A percentile compares a stretch with the other conserved stretches of the same genome.
phyloP scores from a whole-genome alignment of 768 basidiomycete species.

The Mycena sanguinolenta region DNA sequence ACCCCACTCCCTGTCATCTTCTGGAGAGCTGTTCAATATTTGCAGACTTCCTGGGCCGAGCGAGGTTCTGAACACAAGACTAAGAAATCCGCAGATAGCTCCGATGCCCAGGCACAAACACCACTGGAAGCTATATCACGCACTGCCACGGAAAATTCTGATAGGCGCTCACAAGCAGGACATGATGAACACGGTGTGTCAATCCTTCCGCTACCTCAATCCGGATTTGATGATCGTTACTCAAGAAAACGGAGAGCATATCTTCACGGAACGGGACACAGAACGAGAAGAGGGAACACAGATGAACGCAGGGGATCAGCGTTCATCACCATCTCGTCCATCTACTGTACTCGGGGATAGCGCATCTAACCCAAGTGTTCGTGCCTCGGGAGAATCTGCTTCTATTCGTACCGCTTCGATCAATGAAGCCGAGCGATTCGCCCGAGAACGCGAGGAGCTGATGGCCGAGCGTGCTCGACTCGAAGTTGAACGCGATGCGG shows the following conservation, averaged over 20 bases:
- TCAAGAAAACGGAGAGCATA: conserved; percentile 73
- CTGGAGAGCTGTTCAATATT: too few relatives aligned
- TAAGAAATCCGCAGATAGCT: too few relatives aligned
- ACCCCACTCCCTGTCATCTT: too few relatives aligned
- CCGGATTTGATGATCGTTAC: conserved; percentile 51
- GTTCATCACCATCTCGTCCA: conserved; percentile 50
- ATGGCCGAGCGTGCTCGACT: conserved; percentile 68
- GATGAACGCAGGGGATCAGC: conserved; percentile 54
- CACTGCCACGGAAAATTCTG: too few relatives aligned
- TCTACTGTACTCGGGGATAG: conserved; percentile 45
- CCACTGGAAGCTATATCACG: too few relatives aligned
- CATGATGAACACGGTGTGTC: too few relatives aligned
- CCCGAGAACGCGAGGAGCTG: conserved; percentile 65
- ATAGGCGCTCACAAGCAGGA: too few relatives aligned
- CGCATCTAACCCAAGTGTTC: conserved; percentile 46
- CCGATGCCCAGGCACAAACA: too few relatives aligned
- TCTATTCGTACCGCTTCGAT: conserved; percentile 70
- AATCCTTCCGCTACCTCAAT: too few relatives aligned
- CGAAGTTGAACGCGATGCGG: conserved; percentile 62
- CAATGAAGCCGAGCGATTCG: conserved; percentile 66
- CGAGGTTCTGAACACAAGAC: too few relatives aligned
- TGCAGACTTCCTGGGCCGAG: too few relatives aligned
- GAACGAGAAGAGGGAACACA: conserved; percentile 69
- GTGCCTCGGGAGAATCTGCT: conserved; percentile 66
- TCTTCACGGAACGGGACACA: conserved; percentile 72